Conservation (phyloP, 441 rosid genomes). For the Erodium trifolium region DNA sequence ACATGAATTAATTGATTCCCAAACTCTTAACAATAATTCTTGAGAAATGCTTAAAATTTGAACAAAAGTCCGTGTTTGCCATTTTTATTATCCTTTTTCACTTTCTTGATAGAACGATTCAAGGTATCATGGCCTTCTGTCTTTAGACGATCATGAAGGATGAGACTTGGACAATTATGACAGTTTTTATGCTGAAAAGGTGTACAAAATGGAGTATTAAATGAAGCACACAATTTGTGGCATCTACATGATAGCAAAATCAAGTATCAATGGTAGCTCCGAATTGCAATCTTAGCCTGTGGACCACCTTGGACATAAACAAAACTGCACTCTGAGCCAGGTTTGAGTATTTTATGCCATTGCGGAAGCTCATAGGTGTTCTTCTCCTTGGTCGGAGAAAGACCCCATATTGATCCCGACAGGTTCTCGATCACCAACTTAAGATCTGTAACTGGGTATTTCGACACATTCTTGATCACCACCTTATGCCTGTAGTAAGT, state of each 20-base stretch:
- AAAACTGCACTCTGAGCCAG: constrained; percentile 39
- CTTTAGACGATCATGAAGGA: neutral
- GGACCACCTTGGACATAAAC: constrained; percentile 75
- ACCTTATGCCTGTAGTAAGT: constrained; percentile 62
- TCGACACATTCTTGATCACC: constrained; percentile 45
- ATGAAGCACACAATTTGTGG: neutral
- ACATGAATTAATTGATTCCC: neutral
- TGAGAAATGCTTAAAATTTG: neutral
- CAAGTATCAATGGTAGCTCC: constrained; percentile 40
- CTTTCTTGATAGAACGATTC: no score
- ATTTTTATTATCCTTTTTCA: no score
- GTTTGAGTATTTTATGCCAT: constrained; percentile 34
- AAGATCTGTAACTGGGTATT: constrained; percentile 39
- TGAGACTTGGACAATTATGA: neutral
- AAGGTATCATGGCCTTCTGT: no score
- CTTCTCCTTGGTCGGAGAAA: constrained; percentile 35
- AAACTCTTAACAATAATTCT: neutral
- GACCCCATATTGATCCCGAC: constrained; percentile 58
- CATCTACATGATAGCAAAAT: neutral
- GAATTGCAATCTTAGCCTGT: constrained; percentile 52
- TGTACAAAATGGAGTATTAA: neutral
- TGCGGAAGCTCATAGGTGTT: constrained; percentile 47
- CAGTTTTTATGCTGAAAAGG: neutral
- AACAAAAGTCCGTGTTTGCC: no score
- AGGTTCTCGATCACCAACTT: constrained; percentile 42